Evolutionary conservation across 2,329 filamentous ascomycete genomes (phyloP).

Genomic region (Madurella mycetomatis): DNA sequence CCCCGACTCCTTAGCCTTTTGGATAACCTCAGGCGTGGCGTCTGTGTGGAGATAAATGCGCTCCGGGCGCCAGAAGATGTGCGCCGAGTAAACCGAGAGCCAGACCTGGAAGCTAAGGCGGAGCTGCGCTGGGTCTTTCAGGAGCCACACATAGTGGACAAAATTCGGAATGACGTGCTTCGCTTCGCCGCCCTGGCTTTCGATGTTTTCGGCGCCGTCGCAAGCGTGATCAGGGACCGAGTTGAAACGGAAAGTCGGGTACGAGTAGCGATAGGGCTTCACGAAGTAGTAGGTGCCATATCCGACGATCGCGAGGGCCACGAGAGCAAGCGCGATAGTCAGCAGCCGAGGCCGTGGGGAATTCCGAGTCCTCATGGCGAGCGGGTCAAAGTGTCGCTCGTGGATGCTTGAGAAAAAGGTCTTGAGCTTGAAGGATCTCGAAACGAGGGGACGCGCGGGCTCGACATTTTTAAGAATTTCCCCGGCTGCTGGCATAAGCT

Average conservation of each 20-base stretch:
- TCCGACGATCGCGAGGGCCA: neutral
- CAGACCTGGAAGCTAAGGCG: constrained; percentile 26
- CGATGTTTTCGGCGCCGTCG: neutral
- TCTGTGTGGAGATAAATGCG: constrained; percentile 30
- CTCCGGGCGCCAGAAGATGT: constrained; percentile 22
- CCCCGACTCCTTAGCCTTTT: constrained; percentile 10
- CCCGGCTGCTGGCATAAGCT: too few species aligned
- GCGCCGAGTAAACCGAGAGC: constrained; percentile 25
- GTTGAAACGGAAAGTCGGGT: neutral
- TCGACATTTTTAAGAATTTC: too few species aligned
- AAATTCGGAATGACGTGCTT: constrained; percentile 25
- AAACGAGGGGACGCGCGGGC: too few species aligned
- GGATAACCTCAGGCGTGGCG: constrained; percentile 12
- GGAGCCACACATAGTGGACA: constrained; percentile 26
- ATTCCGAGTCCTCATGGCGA: too few species aligned
- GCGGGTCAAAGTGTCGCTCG: too few species aligned
- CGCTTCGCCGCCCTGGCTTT: neutral
- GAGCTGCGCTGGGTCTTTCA: constrained; percentile 13
- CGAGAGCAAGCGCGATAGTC: neutral
- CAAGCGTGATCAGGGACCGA: neutral
- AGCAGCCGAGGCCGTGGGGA: neutral
- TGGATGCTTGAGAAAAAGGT: too few species aligned
- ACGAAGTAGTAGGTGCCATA: neutral
- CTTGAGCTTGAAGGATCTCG: too few species aligned
- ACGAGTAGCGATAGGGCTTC: neutral